Evolutionary conservation across 1,284 basidiomycete genomes (phyloP), one percentile per base, ranked within the genome.

Genomic region (Meripilus lineatus): DNA sequence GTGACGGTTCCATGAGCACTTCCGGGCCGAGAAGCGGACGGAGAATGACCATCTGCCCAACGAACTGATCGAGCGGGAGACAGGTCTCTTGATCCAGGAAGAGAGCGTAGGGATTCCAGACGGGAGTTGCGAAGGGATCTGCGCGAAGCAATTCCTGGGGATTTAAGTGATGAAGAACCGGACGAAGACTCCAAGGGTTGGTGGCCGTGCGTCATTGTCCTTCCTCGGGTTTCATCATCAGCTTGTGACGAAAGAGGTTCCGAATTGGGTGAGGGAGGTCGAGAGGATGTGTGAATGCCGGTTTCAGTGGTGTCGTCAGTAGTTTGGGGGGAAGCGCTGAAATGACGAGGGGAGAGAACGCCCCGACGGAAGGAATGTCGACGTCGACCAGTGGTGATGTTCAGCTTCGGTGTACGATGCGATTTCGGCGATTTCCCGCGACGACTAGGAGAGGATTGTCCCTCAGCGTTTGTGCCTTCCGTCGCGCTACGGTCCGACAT

Each of bases 61-160:
- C 73, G 61, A 38, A 77, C 67, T 33, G 72, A 75, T 17, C 74
- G 64, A 38, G 74, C 65, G 1, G 75, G 77, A 18, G 74, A 76
- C 35, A 58, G 63, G 22, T 75, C 74, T 33, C 75, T 61, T 17
- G 66, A 66, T 3, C 34, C 33, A 7, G 36, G 35, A 13, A 43
- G 39, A 5, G 49, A 44, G 32, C 50, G 53, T 58, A 67, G 49
- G 56, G 58, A 53, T 60, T 65, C 51, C 59, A 63, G 46, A 64
- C 66, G 50, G 52, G 51, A 40, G 42, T 62, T 61, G n/a, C 52
- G 47, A 8, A 55, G 49, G 17, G 50, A 54, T 24, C 50, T 46
- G 28, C 50, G 34, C 22, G n/a, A n/a, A n/a, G n/a, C n/a, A n/a
- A 49, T 51, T 13, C 51, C 48, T 10, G 47, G 35, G 28, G 47